Conservation (phyloP, 1,284 basidiomycete species). For the Malassezia slooffiae region DNA sequence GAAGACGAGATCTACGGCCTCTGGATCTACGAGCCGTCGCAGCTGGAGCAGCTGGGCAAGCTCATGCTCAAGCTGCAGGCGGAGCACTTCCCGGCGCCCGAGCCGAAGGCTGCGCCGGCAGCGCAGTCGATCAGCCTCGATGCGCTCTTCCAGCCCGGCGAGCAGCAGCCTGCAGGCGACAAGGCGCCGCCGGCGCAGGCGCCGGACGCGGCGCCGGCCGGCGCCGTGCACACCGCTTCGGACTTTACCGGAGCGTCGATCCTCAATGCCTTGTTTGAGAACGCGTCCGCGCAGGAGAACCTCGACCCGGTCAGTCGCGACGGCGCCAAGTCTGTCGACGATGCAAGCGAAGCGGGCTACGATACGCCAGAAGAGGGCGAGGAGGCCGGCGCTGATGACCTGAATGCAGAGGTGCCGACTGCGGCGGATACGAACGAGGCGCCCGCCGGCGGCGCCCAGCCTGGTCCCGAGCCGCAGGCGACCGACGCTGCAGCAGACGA, state of each 20-base stretch:
- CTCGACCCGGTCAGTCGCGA: too few species aligned
- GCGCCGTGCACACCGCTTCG: conserved; percentile 12
- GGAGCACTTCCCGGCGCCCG: conserved; percentile 18
- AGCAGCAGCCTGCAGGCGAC: conserved; percentile 13
- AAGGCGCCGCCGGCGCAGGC: conserved; percentile 13
- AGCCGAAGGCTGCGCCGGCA: neutral
- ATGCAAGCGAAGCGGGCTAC: too few species aligned
- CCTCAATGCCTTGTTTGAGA: conserved; percentile 16
- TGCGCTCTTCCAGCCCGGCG: conserved; percentile 7
- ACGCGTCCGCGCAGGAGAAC: too few species aligned
- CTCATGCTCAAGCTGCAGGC: conserved; percentile 33
- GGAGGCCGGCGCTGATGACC: too few species aligned
- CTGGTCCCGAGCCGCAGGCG: too few species aligned
- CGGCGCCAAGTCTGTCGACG: too few species aligned
- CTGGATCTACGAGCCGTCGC: conserved; percentile 65
- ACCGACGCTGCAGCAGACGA: too few species aligned
- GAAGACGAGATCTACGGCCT: conserved; percentile 56
- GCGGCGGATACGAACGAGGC: too few species aligned
- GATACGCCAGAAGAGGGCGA: too few species aligned
- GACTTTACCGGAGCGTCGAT: conserved; percentile 14
- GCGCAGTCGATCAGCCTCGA: conserved; percentile 8
- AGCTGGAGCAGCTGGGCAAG: conserved; percentile 57
- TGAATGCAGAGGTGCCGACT: too few species aligned
- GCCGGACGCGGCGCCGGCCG: too few species aligned
- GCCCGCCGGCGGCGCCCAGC: too few species aligned